A percentile compares a stretch with the other conserved stretches of the same genome.
Conservation (phyloP, 1,284 basidiomycete genomes). For the Abortiporus biennis region DNA sequence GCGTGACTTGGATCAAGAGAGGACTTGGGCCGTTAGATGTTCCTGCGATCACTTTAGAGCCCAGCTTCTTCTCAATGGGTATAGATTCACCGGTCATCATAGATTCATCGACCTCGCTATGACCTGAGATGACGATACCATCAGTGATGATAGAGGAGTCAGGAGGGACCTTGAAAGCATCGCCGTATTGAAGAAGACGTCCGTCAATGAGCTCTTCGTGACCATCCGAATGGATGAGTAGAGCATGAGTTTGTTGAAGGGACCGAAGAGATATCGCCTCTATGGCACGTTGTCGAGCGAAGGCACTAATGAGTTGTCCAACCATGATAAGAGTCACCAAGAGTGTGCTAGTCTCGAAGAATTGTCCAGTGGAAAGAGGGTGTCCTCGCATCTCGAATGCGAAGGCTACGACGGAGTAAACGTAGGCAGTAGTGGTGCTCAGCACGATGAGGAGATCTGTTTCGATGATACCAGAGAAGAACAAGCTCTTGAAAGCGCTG, state of each 20-base stretch:
- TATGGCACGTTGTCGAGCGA: constrained; percentile 33
- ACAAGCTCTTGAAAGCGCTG: constrained; percentile 29
- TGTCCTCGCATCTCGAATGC: constrained; percentile 28
- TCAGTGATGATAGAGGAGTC: constrained; percentile 36
- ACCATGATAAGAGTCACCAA: constrained; percentile 39
- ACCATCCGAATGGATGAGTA: constrained; percentile 23
- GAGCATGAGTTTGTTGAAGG: constrained; percentile 29
- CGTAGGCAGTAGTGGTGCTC: constrained; percentile 35
- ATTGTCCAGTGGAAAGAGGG: constrained; percentile 28
- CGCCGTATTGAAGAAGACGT: constrained; percentile 32
- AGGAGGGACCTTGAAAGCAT: constrained; percentile 30
- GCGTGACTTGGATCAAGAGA: constrained; percentile 31
- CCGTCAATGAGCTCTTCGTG: constrained; percentile 21
- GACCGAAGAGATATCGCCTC: constrained; percentile 27
- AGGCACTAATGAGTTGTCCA: constrained; percentile 34
- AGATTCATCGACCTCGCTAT: constrained; percentile 37
- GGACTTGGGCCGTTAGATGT: constrained; percentile 30
- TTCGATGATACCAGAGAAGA: constrained; percentile 35
- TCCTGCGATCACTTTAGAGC: constrained; percentile 33
- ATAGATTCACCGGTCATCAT: constrained; percentile 40
- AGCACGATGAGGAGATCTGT: constrained; percentile 36
- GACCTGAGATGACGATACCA: constrained; percentile 31
- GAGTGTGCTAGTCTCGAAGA: constrained; percentile 42
- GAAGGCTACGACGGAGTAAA: constrained; percentile 38
- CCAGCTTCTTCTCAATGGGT: constrained; percentile 30